Base-by-base conservation (phyloP, 106 monocot species). In the Agapanthus africanus region DNA sequence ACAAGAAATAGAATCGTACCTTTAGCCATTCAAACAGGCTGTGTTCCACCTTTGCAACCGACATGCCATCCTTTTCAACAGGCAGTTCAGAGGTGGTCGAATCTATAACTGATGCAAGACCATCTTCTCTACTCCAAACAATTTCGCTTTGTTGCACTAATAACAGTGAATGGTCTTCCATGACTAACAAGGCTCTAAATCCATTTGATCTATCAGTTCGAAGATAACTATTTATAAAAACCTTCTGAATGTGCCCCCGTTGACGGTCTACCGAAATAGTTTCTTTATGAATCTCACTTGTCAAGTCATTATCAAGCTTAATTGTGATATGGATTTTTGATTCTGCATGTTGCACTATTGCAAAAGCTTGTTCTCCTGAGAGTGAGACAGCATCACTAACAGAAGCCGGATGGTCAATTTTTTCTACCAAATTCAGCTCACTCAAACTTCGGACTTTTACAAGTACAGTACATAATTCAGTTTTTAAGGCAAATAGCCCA, bases 101-200 rank as follows among this genome's bases (percentile, higher is more conserved):
- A 87, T 81, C 90, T 67, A 93, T 72, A 78, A 99, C 79, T 32
- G 99, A 99, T 60, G 99, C 99, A 49, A 99, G 85, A 13, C 90
- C 99, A 78, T 99, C 99, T 63, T 99, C 99, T 70, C 99, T 84
- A 52, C 78, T 87, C 99, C 99, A 99, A 34, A 99, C 99, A 76
- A 93, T 74, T 40, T 78, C 86, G 39, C 93, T 90, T 87, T 99
- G 99, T 79, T 99, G 99, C 42, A 93, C 78, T 40, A 99, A 65
- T 40, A 83, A 41, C 13, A 93, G 70, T 1, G 93, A 93, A 59
- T 93, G 79, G 76, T 99, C 99, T 81, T 99, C 93, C 93, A 93
- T 93, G n/a, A 93, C 90, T 69, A 99, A 32, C 77, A 99, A 81
- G 37, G 83, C 85, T 60, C 99, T 85, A 74, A 93, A 99, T 74